These are phyloP conservation scores for Xerocomus minutiporus DNA, from an alignment of 1,284 basidiomycete genomes.

Conservation along the genomic window DNA sequence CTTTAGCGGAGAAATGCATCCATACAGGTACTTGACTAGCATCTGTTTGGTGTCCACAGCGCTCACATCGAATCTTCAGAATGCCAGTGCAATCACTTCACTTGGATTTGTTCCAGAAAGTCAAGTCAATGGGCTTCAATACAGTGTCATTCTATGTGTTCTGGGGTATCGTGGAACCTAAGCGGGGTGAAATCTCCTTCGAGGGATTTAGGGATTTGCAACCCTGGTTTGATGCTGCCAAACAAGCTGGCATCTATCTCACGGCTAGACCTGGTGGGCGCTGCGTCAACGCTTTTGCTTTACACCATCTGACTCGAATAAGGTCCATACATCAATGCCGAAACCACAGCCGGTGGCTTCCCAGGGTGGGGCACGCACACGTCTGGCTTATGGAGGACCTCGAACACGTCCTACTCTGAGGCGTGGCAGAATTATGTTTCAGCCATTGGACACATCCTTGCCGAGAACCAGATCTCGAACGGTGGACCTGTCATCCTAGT, in stretches of 20 bases:
- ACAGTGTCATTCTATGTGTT: conserved; percentile 45
- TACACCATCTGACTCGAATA: conserved; percentile 6
- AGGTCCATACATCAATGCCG: conserved; percentile 52
- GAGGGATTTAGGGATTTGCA: conserved; percentile 46
- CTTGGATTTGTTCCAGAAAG: conserved; percentile 43
- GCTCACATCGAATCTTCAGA: conserved; percentile 18
- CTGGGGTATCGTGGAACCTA: conserved; percentile 44
- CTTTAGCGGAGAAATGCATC: conserved; percentile 47
- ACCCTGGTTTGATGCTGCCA: conserved; percentile 46
- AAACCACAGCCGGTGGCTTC: conserved; percentile 49
- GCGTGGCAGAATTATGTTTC: conserved; percentile 42
- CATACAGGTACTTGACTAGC: conserved; percentile 34
- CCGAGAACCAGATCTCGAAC: conserved; percentile 48
- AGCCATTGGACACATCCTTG: conserved; percentile 38
- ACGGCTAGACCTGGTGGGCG: conserved; percentile 41
- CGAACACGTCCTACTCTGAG: conserved; percentile 40
- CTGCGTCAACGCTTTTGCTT: not conserved
- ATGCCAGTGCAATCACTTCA: conserved; percentile 42
- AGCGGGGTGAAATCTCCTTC: conserved; percentile 43
- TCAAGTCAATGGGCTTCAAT: conserved; percentile 46
- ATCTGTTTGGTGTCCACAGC: not conserved
- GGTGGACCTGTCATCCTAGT: conserved; percentile 53
- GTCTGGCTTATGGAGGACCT: conserved; percentile 43
- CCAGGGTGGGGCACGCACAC: conserved; percentile 49
- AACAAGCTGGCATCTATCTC: conserved; percentile 43